These are phyloP conservation scores for Hydrangea macrophylla DNA, from an alignment of 148 eudicot genomes.

Conservation along the genomic window DNA sequence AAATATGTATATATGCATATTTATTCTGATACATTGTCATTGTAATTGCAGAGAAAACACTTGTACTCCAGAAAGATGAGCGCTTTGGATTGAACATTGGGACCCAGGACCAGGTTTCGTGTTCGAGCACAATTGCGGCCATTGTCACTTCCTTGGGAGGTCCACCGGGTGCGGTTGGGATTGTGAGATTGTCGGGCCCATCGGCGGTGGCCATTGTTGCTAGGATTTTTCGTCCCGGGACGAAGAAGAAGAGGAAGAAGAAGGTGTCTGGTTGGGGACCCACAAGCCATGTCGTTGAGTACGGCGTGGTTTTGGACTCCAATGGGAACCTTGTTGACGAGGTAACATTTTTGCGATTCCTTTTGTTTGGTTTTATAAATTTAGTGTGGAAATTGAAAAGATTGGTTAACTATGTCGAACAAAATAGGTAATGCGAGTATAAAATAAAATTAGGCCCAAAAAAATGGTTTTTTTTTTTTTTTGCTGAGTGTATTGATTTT, in stretches of 20 bases:
- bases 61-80: constrained; percentile 60
- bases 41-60: constrained; percentile 38
- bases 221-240: constrained; percentile 44
- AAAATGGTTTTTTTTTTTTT: too few species aligned
- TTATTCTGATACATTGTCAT: background rate
- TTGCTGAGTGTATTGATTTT: too few species aligned
- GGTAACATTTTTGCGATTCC: constrained; percentile 40
- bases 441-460: too few species aligned
- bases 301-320: constrained; percentile 66
- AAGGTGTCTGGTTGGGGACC: constrained; percentile 50
- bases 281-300: constrained; percentile 78
- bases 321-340: constrained; percentile 75
- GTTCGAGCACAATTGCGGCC: constrained; percentile 77
- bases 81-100: constrained; percentile 35
- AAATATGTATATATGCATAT: background rate
- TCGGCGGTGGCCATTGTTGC: constrained; percentile 59
- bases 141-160: constrained; percentile 95
- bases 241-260: constrained; percentile 28
- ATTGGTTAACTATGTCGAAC: too few species aligned
- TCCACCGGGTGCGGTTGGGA: constrained; percentile 89
- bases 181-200: constrained; percentile 89
- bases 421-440: too few species aligned
- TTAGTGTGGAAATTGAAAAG: too few species aligned
- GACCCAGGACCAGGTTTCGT: constrained; percentile 19
- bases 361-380: too few species aligned